Base-by-base conservation (phyloP, 495 filamentous ascomycete genomes). In the Aspergillus coremiiformis region DNA sequence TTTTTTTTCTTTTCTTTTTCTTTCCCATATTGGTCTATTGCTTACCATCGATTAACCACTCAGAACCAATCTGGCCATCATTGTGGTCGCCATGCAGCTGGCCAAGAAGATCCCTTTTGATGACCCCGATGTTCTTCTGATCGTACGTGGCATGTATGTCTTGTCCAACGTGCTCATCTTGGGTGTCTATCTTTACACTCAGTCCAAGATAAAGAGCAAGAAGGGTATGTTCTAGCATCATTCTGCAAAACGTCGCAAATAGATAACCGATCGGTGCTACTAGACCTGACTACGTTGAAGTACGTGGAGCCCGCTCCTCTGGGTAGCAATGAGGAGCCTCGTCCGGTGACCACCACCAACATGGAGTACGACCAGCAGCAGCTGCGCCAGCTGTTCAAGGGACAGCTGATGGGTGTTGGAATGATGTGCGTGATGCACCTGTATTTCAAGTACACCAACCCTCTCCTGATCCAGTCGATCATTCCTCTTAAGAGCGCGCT, bases 381-480 rank as follows among this genome's bases (percentile, higher is more conserved):
- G 74, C 78, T 96, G 63, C 85, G 84, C 73, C 78, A 78, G 58
- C 75, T 88, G 58, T 85, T 86, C 73, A 90, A 90, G 75, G 78
- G 84, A 57, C 90, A 96, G 68, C 72, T 95, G 56, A 96, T 95
- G 86, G 93, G 93, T 45, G 77, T 98, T 44, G 89, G 81, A 62
- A 97, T 98, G 93, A 97, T 97, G 93, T 81, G 71, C 55, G 84
- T 96, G 64, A 97, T 98, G 93, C 93, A 96, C 76, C 54, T 96
- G 58, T 97, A 97, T 83, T 84, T 98, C 77, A 88, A 95, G 72
- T 97, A 96, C 85, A 96, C 91, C 75, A 98, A 96, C 83, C 93
- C 93, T 29, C 87, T 98, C 32, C 74, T 97, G 65, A 94, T 98
- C 78, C 93, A 98, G 81, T 90, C 85, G 64, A 95, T 98, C 78